Base-by-base conservation (phyloP, 78 protist genomes). In the Isochrysis galbana region DNA sequence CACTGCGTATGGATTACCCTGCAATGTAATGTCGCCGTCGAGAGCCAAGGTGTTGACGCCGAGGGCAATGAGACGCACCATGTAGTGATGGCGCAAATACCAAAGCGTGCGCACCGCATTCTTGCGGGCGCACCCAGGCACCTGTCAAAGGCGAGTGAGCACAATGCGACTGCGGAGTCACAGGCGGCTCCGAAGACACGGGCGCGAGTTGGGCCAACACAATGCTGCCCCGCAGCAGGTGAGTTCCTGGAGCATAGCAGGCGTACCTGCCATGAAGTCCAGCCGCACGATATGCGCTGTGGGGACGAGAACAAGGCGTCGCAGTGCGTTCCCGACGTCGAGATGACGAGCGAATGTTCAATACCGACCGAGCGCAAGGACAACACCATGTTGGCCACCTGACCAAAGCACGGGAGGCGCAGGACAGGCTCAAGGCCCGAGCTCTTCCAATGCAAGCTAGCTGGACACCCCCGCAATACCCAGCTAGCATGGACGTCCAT, bases 1-100 rank as follows among this genome's bases (percentile, higher is more conserved):
- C 32, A 41, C 1, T 14, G 86, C 48, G 86, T 78, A 78, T 46
- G 86, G 86, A n/a, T 25, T 39, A 34, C 86, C 34, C 26, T 78
- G 86, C 86, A 78, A 29, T 0, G 46, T 41, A 17, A 78, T 25
- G 86, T 78, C 86, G 48, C 86, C 86, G 47, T 78, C 86, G 48
- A 78, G 86, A 44, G 21, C 21, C 48, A 78, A 1, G 38, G 32
- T 29, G 48, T 78, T 78, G n/a, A 41, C 48, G 86, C 86, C 42
- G 42, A 78, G 86, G 39, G 14, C 21, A n/a, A 78, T 17, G 25
- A 78, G 45, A 11, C 86, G 86, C n/a, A 29, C 45, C 48, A 78
- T 10, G 48, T 78, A 78, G n/a, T 78, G 86, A 46, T 78, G 86
- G 25, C 86, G 86, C 19, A 78, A 0, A 7, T 36, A 78, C 86